Evolutionary conservation across 2,329 filamentous ascomycete genomes (phyloP), one percentile per base, ranked within the genome.

Genomic region (Paecilomyces variotii): DNA sequence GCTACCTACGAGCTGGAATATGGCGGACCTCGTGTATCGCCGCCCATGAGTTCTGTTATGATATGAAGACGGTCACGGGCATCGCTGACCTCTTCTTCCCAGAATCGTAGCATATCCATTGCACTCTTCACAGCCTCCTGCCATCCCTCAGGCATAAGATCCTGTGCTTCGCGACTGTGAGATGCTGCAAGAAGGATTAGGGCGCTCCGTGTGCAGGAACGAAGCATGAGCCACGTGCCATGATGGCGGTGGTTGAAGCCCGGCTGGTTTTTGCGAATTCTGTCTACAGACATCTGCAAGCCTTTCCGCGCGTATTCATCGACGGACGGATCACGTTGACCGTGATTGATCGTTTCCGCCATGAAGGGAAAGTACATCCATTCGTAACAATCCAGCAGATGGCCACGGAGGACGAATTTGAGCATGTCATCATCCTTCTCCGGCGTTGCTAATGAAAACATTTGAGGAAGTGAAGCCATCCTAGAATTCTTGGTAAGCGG

Each of bases 301-400:
- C 67, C 69, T 53, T 74, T 74, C 11, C 62, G 60, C 5, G 63
- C 63, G 32, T 67, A 68, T 30, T 64, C 57, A 50, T 69, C 66
- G 52, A 64, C 57, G 14, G 63, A 56, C 14, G 58, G 45, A 25
- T 57, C 60, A 11, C 64, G 60, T 7, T 60, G 59, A 6, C 65
- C 64, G 30, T 67, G 61, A 12, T 69, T 58, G 19, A 73, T 66
- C 5, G 66, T 67, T 45, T 70, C 67, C 1, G 68, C 65, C 30
- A 74, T 64, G 49, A 72, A 74, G 4, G 69, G 70, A 65, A 71
- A 74, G 58, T 74, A 74, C 63, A 74, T 74, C 64, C 68, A 70
- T 58, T 74, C 72, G 49, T 73, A 71, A 58, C 70, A 74, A 58
- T 74, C 70, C 14, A 73, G 65, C 3, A 73, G 62, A 56, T 74